A percentile compares a stretch with the other conserved stretches of the same genome.
phyloP scores from a whole-genome alignment of 1,284 basidiomycete species.

The Ceratobasidium sp. region DNA sequence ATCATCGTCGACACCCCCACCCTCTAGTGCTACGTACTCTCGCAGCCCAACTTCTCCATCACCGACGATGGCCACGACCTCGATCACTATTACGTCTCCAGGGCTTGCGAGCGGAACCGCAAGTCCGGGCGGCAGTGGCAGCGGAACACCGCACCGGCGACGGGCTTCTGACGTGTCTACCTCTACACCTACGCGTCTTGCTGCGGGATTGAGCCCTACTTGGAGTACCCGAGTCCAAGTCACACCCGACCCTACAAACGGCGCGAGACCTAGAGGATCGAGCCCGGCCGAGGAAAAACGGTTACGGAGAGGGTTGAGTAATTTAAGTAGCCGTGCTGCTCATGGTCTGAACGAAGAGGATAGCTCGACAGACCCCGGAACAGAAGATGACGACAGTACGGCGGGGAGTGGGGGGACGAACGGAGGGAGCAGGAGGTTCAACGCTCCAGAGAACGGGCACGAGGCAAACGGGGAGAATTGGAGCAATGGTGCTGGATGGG shows the following conservation, averaged over 20 bases:
- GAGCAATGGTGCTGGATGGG: constrained; percentile 34
- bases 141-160: constrained; percentile 21
- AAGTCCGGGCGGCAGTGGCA: constrained; percentile 22
- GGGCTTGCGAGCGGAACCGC: constrained; percentile 15
- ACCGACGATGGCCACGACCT: constrained; percentile 7
- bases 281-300: constrained; percentile 27
- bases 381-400: constrained; percentile 27
- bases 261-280: constrained; percentile 5
- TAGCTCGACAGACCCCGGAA: constrained; percentile 25
- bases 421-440: constrained; percentile 9
- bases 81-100: constrained; percentile 36
- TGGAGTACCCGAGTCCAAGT: constrained; percentile 32
- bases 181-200: constrained; percentile 27
- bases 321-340: constrained; percentile 19
- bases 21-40: neutral
- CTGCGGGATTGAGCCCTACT: constrained; percentile 3
- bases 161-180: constrained; percentile 30
- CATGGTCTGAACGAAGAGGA: constrained; percentile 33
- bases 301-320: constrained; percentile 28
- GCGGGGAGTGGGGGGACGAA: constrained; percentile 21
- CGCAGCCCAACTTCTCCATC: constrained; percentile 18
- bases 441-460: constrained; percentile 21
- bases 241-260: constrained; percentile 5
- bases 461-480: constrained; percentile 26
- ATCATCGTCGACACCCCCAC: constrained; percentile 6